A percentile compares a stretch with the other conserved stretches of the same genome.
phyloP scores from a whole-genome alignment of 2,329 filamentous ascomycete genomes.

The Fulvia fulva region DNA sequence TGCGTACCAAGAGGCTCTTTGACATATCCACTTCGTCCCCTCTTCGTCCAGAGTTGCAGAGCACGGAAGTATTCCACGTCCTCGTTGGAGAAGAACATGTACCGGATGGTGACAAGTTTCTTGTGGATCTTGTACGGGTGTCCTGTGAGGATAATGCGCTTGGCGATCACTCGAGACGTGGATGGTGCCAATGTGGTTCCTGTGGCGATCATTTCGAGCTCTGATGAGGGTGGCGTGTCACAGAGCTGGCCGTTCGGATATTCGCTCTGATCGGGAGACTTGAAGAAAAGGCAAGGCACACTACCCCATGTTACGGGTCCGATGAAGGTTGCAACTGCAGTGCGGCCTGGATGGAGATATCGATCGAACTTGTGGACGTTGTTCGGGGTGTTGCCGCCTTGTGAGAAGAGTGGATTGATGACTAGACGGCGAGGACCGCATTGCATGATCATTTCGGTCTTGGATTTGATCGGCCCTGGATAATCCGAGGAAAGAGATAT shows the following conservation, averaged over 20 bases:
- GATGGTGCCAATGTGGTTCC: constrained; percentile 81
- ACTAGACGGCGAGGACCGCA: constrained; percentile 82
- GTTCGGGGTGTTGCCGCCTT: constrained; percentile 85
- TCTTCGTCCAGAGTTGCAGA: constrained; percentile 86
- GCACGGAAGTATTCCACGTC: constrained; percentile 98
- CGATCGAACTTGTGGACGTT: constrained; percentile 96
- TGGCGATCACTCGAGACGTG: constrained; percentile 75
- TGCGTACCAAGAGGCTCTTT: constrained; percentile 95
- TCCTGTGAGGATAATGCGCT: constrained; percentile 88
- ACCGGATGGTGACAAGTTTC: constrained; percentile 90
- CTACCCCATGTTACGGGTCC: constrained; percentile 90
- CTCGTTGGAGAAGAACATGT: constrained; percentile 99
- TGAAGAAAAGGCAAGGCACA: constrained; percentile 86
- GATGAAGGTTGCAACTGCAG: constrained; percentile 82
- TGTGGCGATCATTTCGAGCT: constrained; percentile 71
- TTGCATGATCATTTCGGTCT: constrained; percentile 87
- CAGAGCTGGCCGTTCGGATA: constrained; percentile 41
- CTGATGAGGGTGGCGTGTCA: constrained; percentile 3
- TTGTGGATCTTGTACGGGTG: constrained; percentile 99
- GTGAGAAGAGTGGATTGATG: constrained; percentile 86
- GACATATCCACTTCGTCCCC: constrained; percentile 83
- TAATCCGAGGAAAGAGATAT: constrained; percentile 79
- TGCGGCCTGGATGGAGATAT: constrained; percentile 85
- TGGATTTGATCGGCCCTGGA: constrained; percentile 74
- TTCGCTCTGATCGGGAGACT: constrained; percentile 44